Evolutionary conservation across 2,329 filamentous ascomycete species (phyloP).

Genomic region (Xenosphaeropsis pyriputrescens): DNA sequence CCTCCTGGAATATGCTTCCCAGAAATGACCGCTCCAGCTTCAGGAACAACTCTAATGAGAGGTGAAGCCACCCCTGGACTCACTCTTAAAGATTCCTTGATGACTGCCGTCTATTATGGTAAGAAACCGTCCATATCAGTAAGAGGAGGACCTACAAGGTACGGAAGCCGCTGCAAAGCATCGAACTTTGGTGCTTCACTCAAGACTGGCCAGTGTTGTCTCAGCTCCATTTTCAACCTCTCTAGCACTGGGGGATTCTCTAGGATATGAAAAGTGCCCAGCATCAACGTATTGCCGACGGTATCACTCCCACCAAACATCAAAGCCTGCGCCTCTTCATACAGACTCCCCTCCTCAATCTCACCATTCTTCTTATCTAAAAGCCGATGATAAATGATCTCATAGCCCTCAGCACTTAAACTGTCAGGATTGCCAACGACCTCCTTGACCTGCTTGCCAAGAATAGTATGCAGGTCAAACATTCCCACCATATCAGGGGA

Average conservation of each 20-base stretch:
- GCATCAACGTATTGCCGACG: slow-evolving; percentile 23
- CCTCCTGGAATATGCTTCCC: neutral
- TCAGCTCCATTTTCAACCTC: slow-evolving; percentile 23
- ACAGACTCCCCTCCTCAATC: slow-evolving; percentile 17
- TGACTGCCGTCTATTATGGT: slow-evolving; percentile 6
- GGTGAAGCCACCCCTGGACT: slow-evolving; percentile 1
- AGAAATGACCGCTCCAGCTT: slow-evolving; percentile 1
- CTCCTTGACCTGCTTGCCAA: slow-evolving; percentile 8
- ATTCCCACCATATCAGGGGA: slow-evolving; percentile 10
- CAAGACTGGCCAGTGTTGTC: neutral
- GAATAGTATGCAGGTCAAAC: slow-evolving; percentile 7
- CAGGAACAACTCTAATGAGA: slow-evolving; percentile 1
- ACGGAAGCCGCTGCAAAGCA: slow-evolving; percentile 18
- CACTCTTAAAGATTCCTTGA: slow-evolving; percentile 1
- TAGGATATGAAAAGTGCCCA: slow-evolving; percentile 25
- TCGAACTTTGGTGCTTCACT: too few relatives aligned
- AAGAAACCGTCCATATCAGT: slow-evolving; percentile 21
- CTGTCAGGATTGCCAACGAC: slow-evolving; percentile 7
- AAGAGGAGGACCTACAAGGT: slow-evolving; percentile 13
- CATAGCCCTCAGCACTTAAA: slow-evolving; percentile 15
- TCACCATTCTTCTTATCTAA: slow-evolving; percentile 11
- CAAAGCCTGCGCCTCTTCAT: slow-evolving; percentile 28
- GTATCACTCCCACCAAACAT: slow-evolving; percentile 31
- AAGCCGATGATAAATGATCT: slow-evolving; percentile 20
- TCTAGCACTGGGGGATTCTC: slow-evolving; percentile 16